phyloP scores from a whole-genome alignment of 2,329 filamentous ascomycete species.

The Curvularia hawaiiensis region DNA sequence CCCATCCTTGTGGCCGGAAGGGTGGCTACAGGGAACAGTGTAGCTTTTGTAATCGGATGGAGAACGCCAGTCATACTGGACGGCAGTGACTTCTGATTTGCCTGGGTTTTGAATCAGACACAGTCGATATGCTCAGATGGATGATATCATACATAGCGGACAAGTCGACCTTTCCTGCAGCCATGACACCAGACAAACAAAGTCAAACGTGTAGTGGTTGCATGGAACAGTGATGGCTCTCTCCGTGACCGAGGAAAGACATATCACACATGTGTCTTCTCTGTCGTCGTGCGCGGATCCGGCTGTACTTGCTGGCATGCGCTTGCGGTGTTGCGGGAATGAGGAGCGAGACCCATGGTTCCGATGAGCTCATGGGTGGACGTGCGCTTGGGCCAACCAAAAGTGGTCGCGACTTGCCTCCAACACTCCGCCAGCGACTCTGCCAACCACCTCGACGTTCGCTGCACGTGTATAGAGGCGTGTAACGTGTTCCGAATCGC shows the following conservation, averaged over 20 bases:
- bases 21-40: constrained; percentile 50
- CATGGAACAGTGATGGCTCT: constrained; percentile 76
- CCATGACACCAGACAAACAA: constrained; percentile 83
- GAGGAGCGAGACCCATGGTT: neutral
- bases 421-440: constrained; percentile 4
- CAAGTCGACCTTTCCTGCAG: constrained; percentile 73
- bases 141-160: constrained; percentile 73
- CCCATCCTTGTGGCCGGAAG: constrained; percentile 10
- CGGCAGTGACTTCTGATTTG: constrained; percentile 59
- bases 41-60: constrained; percentile 64
- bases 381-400: constrained; percentile 24
- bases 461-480: constrained; percentile 11
- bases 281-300: constrained; percentile 22
- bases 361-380: constrained; percentile 23
- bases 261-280: constrained; percentile 74
- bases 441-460: constrained; percentile 7
- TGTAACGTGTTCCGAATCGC: constrained; percentile 1
- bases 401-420: constrained; percentile 23
- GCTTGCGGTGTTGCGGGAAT: constrained; percentile 16
- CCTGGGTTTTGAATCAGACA: constrained; percentile 40
- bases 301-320: constrained; percentile 34
- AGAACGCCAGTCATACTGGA: constrained; percentile 68
- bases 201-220: constrained; percentile 82
- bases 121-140: neutral
- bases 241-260: constrained; percentile 76